Base-by-base conservation (phyloP, 495 filamentous ascomycete genomes). In the Parathielavia hyrcaniae region DNA sequence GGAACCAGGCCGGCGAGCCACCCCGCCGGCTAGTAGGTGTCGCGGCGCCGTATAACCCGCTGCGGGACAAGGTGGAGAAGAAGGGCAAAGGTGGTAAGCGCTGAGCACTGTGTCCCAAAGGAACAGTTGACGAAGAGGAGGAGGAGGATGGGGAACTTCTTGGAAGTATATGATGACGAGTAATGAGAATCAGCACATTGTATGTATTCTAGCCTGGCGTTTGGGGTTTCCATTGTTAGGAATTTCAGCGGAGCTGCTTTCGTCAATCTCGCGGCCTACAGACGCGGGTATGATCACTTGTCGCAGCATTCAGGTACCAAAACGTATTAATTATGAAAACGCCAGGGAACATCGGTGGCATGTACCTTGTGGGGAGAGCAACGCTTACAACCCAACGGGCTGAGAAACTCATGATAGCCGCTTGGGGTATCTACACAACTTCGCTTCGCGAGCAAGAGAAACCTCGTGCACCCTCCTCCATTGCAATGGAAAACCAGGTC, bases 21-120 rank as follows among this genome's bases (percentile, higher is more conserved):
- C 59, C 65, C 55, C 62, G 65, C 58, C 55, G 63, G 50, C 62
- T 73, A 47, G 60, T 69, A 0, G 83, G 86, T 56, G 58, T 93
- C 34, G 87, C 87, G 0, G 86, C 86, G 38, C 87, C 90, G 23
- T 96, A 91, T 71, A 76, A 79, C 39, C 89, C 88, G 4, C 77
- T 83, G 43, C 77, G 75, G 48, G 89, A 91, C 66, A 82, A 77
- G 58, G 60, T 89, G 35, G 81, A 86, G 14, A 79, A 67, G 55
- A 80, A 81, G 59, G 39, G 67, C 7, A 74, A 71, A 54, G 66
- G 65, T 10, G 47, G 60, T 26, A 76, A 64, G 56, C 60, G 67
- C 8, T 75, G 65, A 73, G 20, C 9, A 51, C 3, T 14, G n/a
- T 16, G 1, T 10, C 34, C 13, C 19, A 10, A 12, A 2, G 4